phyloP scores from a whole-genome alignment of 495 filamentous ascomycete species.

The Collariella sp. region DNA sequence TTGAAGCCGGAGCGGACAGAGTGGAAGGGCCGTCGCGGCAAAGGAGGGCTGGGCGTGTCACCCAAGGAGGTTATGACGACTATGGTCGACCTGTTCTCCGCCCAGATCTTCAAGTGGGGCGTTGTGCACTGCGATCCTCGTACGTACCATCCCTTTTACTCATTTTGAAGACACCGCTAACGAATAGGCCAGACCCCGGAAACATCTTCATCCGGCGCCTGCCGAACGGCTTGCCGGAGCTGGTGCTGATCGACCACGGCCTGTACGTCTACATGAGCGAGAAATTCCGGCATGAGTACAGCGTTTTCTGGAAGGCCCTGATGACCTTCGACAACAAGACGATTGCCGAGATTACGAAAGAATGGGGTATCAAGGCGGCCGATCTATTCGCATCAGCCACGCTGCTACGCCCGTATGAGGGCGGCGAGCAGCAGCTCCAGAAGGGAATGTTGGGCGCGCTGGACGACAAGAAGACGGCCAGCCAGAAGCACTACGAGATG shows the following conservation, averaged over 20 bases:
- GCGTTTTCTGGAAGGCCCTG: slow-evolving; percentile 84
- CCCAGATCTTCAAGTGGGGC: slow-evolving; percentile 95
- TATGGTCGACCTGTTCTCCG: slow-evolving; percentile 90
- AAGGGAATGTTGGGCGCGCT: slow-evolving; percentile 46
- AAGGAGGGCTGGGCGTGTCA: slow-evolving; percentile 72
- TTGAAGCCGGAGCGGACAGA: slow-evolving; percentile 71
- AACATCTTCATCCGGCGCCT: slow-evolving; percentile 92
- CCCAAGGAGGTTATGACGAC: slow-evolving; percentile 86
- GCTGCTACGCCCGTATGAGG: slow-evolving; percentile 80
- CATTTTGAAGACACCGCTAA: background rate
- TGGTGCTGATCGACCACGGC: slow-evolving; percentile 94
- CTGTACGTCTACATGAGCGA: slow-evolving; percentile 87
- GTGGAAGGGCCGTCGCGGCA: slow-evolving; percentile 63
- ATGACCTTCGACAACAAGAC: slow-evolving; percentile 88
- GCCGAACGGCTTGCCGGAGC: slow-evolving; percentile 70
- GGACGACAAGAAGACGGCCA: slow-evolving; percentile 48
- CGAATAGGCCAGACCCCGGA: slow-evolving; percentile 51
- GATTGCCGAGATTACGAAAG: slow-evolving; percentile 54
- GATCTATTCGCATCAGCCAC: slow-evolving; percentile 90
- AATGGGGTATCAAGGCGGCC: slow-evolving; percentile 80
- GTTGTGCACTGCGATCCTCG: slow-evolving; percentile 87
- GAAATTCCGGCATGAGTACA: slow-evolving; percentile 80
- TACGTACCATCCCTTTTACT: background rate
- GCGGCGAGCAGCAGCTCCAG: slow-evolving; percentile 61
- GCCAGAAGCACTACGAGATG: slow-evolving; percentile 69